Conservation (phyloP, 208 protist genomes). For the Wallacemonas sp. region DNA sequence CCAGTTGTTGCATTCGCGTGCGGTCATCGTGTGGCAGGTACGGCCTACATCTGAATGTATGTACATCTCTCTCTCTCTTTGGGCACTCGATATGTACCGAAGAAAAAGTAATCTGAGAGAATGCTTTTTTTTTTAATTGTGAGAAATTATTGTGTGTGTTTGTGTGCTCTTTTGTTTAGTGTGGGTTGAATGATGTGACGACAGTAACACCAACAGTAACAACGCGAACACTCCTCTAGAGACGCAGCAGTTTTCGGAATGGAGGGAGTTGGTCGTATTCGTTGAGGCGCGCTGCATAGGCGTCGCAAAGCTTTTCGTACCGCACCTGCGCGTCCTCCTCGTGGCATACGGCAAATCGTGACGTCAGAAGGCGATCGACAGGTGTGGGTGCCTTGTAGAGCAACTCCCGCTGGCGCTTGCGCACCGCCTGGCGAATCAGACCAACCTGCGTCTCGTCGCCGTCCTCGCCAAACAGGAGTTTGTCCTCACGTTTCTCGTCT, state of each 20-base stretch:
- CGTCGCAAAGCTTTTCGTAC: constrained; percentile 52
- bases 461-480: not conserved
- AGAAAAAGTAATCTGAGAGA: too few relatives aligned
- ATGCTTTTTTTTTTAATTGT: too few relatives aligned
- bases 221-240: constrained; percentile 6
- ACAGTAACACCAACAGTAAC: too few relatives aligned
- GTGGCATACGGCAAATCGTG: constrained; percentile 59
- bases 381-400: constrained; percentile 36
- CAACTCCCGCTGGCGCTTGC: constrained; percentile 54
- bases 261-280: constrained; percentile 26
- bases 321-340: constrained; percentile 41
- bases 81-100: too few relatives aligned
- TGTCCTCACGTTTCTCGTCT: constrained; percentile 4
- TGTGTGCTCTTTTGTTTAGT: too few relatives aligned
- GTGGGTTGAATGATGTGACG: too few relatives aligned
- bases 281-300: constrained; percentile 36
- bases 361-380: constrained; percentile 56
- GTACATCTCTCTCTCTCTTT: too few relatives aligned
- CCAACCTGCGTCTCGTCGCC: constrained; percentile 12
- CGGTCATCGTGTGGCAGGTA: too few relatives aligned
- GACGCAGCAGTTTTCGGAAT: constrained; percentile 23
- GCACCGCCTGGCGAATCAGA: constrained; percentile 25
- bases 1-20: too few relatives aligned
- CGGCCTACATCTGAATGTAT: too few relatives aligned
- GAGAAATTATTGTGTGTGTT: too few relatives aligned